Evolutionary conservation across 78 protist genomes (phyloP).

Genomic region (Dictyostelium purpureum): DNA sequence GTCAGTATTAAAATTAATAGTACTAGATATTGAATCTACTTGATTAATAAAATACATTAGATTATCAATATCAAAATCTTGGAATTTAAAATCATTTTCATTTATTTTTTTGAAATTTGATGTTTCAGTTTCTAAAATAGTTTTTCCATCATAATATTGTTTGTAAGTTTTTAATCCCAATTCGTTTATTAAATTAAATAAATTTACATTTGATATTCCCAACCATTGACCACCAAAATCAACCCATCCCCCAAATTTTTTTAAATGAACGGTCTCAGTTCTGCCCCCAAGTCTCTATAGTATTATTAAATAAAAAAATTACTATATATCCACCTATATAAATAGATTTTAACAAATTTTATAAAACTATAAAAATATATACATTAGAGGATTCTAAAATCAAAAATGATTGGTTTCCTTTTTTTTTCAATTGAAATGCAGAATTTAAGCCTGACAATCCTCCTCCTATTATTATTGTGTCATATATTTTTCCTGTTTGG

Average conservation of each 20-base stretch:
- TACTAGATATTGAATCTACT: background rate
- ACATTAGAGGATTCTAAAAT: background rate
- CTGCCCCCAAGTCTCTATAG: slow-evolving; percentile 54
- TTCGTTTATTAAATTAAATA: background rate
- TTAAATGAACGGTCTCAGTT: background rate
- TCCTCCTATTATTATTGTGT: background rate
- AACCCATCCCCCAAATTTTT: slow-evolving; percentile 6
- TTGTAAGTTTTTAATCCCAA: background rate
- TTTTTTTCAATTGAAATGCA: background rate
- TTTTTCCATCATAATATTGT: slow-evolving; percentile 40
- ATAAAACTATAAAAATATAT: background rate
- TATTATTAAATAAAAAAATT: background rate
- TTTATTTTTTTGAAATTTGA: too few species aligned
- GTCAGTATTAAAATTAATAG: background rate
- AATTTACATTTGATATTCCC: background rate
- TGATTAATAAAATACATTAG: background rate
- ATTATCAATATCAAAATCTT: background rate
- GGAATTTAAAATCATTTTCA: background rate
- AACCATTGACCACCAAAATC: slow-evolving; percentile 75
- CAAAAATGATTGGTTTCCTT: background rate
- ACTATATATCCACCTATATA: background rate
- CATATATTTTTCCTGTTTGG: background rate
- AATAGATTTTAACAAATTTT: background rate
- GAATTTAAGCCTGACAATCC: background rate
- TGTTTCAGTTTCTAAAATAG: background rate